Conservation (phyloP, 805 yeast species). For the Candida maesae region DNA sequence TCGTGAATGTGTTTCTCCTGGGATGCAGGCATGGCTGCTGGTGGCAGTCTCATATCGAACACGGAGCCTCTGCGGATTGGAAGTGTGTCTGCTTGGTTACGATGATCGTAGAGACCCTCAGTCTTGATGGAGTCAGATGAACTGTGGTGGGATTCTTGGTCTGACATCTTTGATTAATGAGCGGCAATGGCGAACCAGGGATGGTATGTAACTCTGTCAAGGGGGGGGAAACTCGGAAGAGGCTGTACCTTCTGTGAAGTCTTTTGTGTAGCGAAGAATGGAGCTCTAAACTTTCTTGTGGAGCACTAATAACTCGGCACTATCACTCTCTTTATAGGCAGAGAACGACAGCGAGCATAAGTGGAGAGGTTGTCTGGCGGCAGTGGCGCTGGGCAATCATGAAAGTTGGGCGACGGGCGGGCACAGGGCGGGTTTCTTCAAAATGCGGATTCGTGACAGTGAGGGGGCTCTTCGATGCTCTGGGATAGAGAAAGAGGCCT, state of each 20-base stretch:
- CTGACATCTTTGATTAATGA: constrained; percentile 27
- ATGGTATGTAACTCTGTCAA: too few species aligned
- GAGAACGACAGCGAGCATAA: constrained; percentile 9
- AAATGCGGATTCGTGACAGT: background rate
- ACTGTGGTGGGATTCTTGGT: constrained; percentile 24
- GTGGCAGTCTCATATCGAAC: constrained; percentile 19
- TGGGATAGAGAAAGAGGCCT: too few species aligned
- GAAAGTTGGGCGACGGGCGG: constrained; percentile 4
- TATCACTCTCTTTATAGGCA: constrained; percentile 5
- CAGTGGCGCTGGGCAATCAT: constrained; percentile 6
- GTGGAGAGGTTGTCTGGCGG: constrained; percentile 1
- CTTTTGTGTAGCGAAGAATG: too few species aligned
- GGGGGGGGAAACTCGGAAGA: too few species aligned
- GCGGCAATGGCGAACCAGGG: too few species aligned
- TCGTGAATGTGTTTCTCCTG: background rate
- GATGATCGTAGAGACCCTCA: constrained; percentile 44
- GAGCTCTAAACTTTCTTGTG: background rate
- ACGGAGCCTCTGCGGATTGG: constrained; percentile 31
- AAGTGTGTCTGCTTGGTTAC: constrained; percentile 42
- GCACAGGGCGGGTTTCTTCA: background rate
- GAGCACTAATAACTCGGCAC: background rate
- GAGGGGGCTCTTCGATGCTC: background rate
- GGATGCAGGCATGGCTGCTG: constrained; percentile 19
- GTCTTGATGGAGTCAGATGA: constrained; percentile 33
- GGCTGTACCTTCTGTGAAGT: too few species aligned